Base-by-base conservation (phyloP, 2,329 filamentous ascomycete species). In the Ceratocystis harringtonii region DNA sequence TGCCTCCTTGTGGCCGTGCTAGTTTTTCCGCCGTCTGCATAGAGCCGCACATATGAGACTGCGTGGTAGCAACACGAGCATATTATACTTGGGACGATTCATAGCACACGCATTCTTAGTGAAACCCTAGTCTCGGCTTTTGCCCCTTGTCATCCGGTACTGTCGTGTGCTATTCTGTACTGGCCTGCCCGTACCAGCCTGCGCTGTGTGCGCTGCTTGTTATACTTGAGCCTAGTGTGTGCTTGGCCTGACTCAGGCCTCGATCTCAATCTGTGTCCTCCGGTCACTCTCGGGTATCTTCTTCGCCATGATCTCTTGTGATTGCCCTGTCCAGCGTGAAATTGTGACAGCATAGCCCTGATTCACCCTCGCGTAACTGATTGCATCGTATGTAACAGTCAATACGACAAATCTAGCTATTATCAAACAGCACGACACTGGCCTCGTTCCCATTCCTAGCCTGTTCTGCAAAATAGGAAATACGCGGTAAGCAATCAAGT, bases 11-110 rank as follows among this genome's bases (percentile, higher is more conserved):
- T 30, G 55, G 55, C 17, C 17, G 55, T 30, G 28, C 28, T 36
- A n/a, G 17, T 36, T 32, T 58, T 58, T 36, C 55, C 55, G 30
- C 28, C 55, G 30, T 36, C 55, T 58, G 55, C 55, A 58, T 36
- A 58, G 55, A 58, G 55, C 55, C 55, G 55, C 55, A 58, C 2
- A 36, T 58, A 36, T 58, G 55, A 58, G 55, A 58, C 55, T 30
- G 17, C 25, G 28, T 19, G 17, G 55, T 12, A 7, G 28, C 28
- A 58, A 58, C 55, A 58, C 55, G 55, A 58, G 55, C 28, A 36
- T 36, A 58, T 58, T 58, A 58, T 58, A 36, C 55, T 58, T 58
- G 55, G 28, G 55, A 58, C 55, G 55, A 58, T 36, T 58, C 55
- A 58, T 30, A 58, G 55, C 8, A 58, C 55, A 58, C 12, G 17